Evolutionary conservation across 2,329 filamentous ascomycete species (phyloP).

Genomic region (Cryphonectria carpinicola): DNA sequence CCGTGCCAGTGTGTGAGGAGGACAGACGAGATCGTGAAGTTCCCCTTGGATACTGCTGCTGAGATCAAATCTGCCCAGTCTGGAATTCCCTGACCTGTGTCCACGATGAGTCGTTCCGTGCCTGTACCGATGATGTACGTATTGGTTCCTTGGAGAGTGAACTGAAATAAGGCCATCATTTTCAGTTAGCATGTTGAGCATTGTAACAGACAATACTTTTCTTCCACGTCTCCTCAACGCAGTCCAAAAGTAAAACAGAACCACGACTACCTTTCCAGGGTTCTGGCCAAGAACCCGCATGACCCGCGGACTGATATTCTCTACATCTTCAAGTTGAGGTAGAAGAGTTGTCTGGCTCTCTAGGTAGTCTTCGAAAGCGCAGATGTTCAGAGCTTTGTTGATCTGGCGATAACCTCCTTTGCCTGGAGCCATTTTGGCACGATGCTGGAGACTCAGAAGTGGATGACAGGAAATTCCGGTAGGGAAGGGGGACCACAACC

Average conservation of each 20-base stretch:
- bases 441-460: neutral
- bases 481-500: neutral
- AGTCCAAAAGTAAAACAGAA: neutral
- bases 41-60: conserved; percentile 35
- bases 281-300: conserved; percentile 50
- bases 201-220: neutral
- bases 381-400: conserved; percentile 51
- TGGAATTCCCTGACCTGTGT: conserved; percentile 70
- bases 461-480: neutral
- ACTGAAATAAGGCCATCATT: conserved; percentile 43
- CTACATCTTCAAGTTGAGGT: conserved; percentile 40
- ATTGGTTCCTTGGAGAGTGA: conserved; percentile 67
- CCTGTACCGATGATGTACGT: conserved; percentile 76
- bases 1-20: conserved; percentile 77
- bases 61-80: conserved; percentile 55
- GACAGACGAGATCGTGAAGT: conserved; percentile 45
- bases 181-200: neutral
- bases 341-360: conserved; percentile 41
- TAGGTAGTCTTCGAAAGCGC: conserved; percentile 54
- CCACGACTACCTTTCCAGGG: conserved; percentile 42
- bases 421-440: neutral
- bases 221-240: neutral
- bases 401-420: conserved; percentile 48
- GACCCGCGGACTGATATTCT: conserved; percentile 45
- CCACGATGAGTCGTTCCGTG: conserved; percentile 65